Evolutionary conservation across 371 early-diverging fungal species (phyloP).

Genomic region (Mucor racemosus): DNA sequence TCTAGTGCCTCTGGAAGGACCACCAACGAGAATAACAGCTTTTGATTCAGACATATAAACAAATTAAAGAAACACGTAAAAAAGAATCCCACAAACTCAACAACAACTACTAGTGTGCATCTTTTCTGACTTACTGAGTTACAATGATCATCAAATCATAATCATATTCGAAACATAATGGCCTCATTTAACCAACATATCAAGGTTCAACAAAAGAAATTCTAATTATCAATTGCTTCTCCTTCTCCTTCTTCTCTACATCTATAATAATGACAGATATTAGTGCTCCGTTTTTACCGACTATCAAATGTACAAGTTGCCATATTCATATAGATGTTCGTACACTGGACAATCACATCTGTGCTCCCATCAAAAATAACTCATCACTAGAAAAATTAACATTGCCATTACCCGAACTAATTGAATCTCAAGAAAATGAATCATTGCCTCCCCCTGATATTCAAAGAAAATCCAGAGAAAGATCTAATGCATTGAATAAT

Average conservation of each 20-base stretch:
- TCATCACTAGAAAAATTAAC: background rate
- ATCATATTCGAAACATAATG: background rate
- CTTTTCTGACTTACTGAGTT: background rate
- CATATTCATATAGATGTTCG: background rate
- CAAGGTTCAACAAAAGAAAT: background rate
- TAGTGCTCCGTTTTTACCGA: background rate
- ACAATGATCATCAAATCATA: background rate
- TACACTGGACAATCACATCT: background rate
- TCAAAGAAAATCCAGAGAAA: background rate
- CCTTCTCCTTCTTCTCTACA: background rate
- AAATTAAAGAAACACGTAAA: constrained; percentile 8
- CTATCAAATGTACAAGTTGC: background rate
- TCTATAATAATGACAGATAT: background rate
- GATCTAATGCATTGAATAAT: background rate
- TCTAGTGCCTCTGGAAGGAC: constrained; percentile 95
- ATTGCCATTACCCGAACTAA: background rate
- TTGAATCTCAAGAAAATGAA: background rate
- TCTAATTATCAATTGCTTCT: background rate
- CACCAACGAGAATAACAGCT: constrained; percentile 96
- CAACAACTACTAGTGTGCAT: background rate
- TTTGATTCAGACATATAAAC: constrained; percentile 48
- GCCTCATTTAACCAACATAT: background rate
- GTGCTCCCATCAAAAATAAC: background rate
- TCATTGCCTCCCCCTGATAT: background rate
- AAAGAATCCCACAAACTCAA: background rate